Conservation (phyloP, 2,329 filamentous ascomycete species). For the Madurella mycetomatis region DNA sequence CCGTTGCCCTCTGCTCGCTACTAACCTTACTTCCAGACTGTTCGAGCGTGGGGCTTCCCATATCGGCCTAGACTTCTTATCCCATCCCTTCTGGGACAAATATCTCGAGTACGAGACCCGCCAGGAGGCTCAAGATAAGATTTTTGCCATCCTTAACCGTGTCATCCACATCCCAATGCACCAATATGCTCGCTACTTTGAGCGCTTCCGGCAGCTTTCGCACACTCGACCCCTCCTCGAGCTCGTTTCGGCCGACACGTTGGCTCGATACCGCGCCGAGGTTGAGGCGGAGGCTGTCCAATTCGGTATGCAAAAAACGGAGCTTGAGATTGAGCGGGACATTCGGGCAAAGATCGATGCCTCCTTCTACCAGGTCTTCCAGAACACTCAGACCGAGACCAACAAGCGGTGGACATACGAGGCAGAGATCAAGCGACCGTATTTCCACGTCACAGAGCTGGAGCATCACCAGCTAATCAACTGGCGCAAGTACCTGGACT, state of each 20-base stretch:
- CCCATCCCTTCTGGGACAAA: slow-evolving; percentile 98
- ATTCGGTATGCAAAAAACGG: slow-evolving; percentile 50
- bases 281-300: slow-evolving; percentile 60
- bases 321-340: slow-evolving; percentile 78
- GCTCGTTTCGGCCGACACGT: slow-evolving; percentile 62
- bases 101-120: slow-evolving; percentile 97
- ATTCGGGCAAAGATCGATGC: slow-evolving; percentile 74
- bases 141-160: slow-evolving; percentile 77
- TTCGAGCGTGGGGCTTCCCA: slow-evolving; percentile 84
- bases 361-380: slow-evolving; percentile 76
- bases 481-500: slow-evolving; percentile 96
- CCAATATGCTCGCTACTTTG: slow-evolving; percentile 91
- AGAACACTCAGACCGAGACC: slow-evolving; percentile 78
- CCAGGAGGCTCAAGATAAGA: slow-evolving; percentile 74
- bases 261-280: slow-evolving; percentile 67
- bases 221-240: slow-evolving; percentile 69
- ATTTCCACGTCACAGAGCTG: slow-evolving; percentile 93
- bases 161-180: slow-evolving; percentile 90
- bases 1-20: slow-evolving; percentile 15
- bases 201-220: slow-evolving; percentile 76
- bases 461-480: slow-evolving; percentile 80
- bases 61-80: slow-evolving; percentile 88
- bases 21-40: slow-evolving; percentile 57
- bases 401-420: slow-evolving; percentile 94
- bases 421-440: slow-evolving; percentile 88